A percentile compares a stretch with the other conserved stretches of the same genome.
phyloP scores from a whole-genome alignment of 805 yeast species.

The Candida ulmi region DNA sequence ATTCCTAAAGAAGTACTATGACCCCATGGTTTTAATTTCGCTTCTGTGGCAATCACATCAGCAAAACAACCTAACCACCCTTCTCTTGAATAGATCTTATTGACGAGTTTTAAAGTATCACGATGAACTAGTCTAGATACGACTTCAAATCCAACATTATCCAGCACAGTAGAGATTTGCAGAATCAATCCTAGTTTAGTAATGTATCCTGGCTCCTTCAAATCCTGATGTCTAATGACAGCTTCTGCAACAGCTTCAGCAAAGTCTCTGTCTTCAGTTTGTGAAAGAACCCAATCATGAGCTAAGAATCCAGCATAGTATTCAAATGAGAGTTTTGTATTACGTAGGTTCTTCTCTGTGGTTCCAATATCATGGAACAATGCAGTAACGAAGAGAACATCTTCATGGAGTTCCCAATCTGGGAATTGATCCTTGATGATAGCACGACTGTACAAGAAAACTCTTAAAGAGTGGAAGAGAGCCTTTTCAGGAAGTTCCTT shows the following conservation, averaged over 20 bases:
- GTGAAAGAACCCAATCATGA: background rate
- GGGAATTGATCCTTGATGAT: slow-evolving; percentile 4
- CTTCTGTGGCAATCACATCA: background rate
- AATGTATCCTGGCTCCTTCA: slow-evolving; percentile 1
- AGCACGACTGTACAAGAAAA: slow-evolving; percentile 2
- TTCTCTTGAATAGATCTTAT: background rate
- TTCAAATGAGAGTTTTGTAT: slow-evolving; percentile 2
- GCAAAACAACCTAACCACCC: slow-evolving; percentile 4
- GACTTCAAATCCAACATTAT: slow-evolving; percentile 3
- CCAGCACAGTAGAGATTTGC: slow-evolving; percentile 2
- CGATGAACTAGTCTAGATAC: slow-evolving; percentile 1
- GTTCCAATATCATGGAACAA: slow-evolving; percentile 3
- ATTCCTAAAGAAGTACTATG: slow-evolving; percentile 4
- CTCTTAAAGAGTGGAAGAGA: slow-evolving; percentile 4
- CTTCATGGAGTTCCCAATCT: slow-evolving; percentile 1
- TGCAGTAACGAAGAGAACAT: slow-evolving; percentile 1
- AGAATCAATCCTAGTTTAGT: slow-evolving; percentile 3
- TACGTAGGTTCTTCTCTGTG: background rate
- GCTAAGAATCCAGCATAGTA: slow-evolving; percentile 2
- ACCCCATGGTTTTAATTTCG: slow-evolving; percentile 2
- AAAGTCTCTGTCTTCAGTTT: background rate
- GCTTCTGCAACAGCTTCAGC: slow-evolving; percentile 4
- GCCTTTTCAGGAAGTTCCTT: background rate
- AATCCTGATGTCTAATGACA: slow-evolving; percentile 1
- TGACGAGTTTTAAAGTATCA: background rate